These are phyloP conservation scores for Metschnikowia corniflorae DNA, from an alignment of 805 yeast species.

Conservation along the genomic window DNA sequence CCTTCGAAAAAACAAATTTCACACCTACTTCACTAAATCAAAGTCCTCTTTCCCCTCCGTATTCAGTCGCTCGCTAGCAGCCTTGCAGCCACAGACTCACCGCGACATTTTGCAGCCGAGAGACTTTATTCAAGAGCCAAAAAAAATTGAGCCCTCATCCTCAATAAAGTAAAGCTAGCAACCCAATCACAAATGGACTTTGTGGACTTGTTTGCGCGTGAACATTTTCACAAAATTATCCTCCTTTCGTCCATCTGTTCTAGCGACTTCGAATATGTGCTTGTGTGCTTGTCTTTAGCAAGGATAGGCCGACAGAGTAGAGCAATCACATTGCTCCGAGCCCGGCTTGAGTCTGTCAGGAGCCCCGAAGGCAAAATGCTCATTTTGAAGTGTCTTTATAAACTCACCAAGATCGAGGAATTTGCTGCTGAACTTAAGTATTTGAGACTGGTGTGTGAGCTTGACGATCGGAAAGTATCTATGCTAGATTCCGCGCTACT, in stretches of 20 bases:
- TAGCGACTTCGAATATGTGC: constrained; percentile 5
- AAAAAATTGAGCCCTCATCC: too few species aligned
- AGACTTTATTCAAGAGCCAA: too few species aligned
- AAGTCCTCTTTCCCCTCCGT: too few species aligned
- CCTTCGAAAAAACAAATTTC: too few species aligned
- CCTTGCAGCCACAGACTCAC: too few species aligned
- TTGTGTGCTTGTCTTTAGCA: constrained; percentile 9
- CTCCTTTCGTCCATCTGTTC: constrained; percentile 6
- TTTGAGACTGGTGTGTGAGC: constrained; percentile 6
- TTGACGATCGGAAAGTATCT: constrained; percentile 1
- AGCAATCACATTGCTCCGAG: constrained; percentile 10
- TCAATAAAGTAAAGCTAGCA: too few species aligned
- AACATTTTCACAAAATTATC: constrained; percentile 8
- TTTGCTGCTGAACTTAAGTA: constrained; percentile 7
- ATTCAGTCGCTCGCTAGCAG: too few species aligned
- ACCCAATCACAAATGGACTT: too few species aligned
- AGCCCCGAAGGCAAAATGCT: constrained; percentile 5
- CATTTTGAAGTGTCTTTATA: constrained; percentile 7
- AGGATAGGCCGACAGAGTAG: constrained; percentile 11
- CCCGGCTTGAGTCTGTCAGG: constrained; percentile 3
- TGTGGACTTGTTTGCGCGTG: too few species aligned
- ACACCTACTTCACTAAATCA: too few species aligned
- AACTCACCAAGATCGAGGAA: constrained; percentile 1
- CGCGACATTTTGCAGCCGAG: too few species aligned
- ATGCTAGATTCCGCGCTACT: background rate